Evolutionary conservation across 1,139 yeast genomes (phyloP).

Genomic region (Pichia sp.): DNA sequence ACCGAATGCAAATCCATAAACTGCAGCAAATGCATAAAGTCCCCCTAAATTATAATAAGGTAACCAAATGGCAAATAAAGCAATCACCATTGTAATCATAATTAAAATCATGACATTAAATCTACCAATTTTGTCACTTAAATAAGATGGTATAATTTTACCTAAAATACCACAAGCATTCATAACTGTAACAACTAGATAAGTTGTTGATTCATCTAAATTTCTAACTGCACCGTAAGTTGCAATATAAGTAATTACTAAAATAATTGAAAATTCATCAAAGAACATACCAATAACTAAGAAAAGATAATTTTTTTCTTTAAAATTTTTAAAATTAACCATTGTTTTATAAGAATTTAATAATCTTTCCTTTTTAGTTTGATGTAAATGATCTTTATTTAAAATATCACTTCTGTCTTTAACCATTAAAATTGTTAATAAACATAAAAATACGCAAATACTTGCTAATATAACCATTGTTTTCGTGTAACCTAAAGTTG

Average conservation of each 20-base stretch:
- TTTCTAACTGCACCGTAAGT: slow-evolving; percentile 45
- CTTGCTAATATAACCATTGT: slow-evolving; percentile 52
- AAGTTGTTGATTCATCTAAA: slow-evolving; percentile 36
- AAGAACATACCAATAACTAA: slow-evolving; percentile 25
- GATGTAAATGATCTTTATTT: slow-evolving; percentile 9
- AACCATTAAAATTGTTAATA: slow-evolving; percentile 22
- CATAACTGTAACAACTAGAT: slow-evolving; percentile 41
- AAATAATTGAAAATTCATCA: slow-evolving; percentile 25
- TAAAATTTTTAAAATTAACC: slow-evolving; percentile 40
- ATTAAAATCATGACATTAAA: slow-evolving; percentile 44
- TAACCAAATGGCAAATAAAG: slow-evolving; percentile 41
- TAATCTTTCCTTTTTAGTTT: slow-evolving; percentile 22
- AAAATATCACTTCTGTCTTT: slow-evolving; percentile 28
- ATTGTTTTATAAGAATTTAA: slow-evolving; percentile 34
- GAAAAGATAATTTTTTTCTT: slow-evolving; percentile 34
- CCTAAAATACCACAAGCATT: slow-evolving; percentile 47
- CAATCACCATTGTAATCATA: slow-evolving; percentile 27
- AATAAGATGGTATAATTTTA: slow-evolving; percentile 42
- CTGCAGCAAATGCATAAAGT: slow-evolving; percentile 34
- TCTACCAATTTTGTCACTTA: slow-evolving; percentile 46
- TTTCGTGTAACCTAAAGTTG: slow-evolving; percentile 49
- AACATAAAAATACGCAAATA: slow-evolving; percentile 39
- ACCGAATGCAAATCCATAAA: slow-evolving; percentile 35
- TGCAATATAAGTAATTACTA: slow-evolving; percentile 36
- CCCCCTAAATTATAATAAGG: slow-evolving; percentile 34